Base-by-base conservation (phyloP, 1,284 basidiomycete genomes). In the Moniliophthora roreri region DNA sequence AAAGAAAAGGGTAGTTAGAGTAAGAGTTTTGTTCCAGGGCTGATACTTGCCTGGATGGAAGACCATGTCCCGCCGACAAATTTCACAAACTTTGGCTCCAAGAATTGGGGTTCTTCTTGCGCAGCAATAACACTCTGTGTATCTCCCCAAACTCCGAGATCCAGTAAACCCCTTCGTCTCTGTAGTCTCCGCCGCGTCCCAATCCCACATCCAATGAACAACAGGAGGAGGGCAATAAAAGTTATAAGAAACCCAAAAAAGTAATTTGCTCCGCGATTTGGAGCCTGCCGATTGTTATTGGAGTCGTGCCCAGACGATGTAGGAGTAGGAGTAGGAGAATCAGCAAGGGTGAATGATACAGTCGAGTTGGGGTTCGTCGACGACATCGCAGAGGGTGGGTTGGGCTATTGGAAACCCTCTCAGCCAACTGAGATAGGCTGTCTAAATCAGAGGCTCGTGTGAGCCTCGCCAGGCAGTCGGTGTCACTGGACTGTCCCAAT, bases 191-290 rank as follows among this genome's bases (percentile, higher is more conserved):
- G 69, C 53, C 83, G 73, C 13, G 81, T 76, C 28, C 78, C 70
- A 18, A 84, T 62, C 9, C 80, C 81, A 55, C 82, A 84, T 5
- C 72, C 79, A 20, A 83, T 69, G 56, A 84, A 83, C 53, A 84
- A 68, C 49, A 84, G 68, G 39, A 85, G 73, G 51, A 85, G 72
- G 7, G 78, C 75, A 62, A 83, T 69, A 61, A 85, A 83, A 32
- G 81, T 78, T 64, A 85, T 75, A 57, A 85, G 74, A 62, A 85
- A 85, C 38, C 82, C 83, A 59, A 85, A 85, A 62, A 81, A 81
- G 60, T 81, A 81, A 62, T 71, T 80, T 47, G 74, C 70, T 26
- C 72, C 69, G 23, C 67, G 65, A 34, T 60, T 55, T 45, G 59
- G 28, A 58, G 56, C 36, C 54, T 37, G 40, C 50, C 45, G 40